These are phyloP conservation scores for Neospermospora avenae DNA, from an alignment of 2,329 filamentous ascomycete genomes.

Conservation along the genomic window DNA sequence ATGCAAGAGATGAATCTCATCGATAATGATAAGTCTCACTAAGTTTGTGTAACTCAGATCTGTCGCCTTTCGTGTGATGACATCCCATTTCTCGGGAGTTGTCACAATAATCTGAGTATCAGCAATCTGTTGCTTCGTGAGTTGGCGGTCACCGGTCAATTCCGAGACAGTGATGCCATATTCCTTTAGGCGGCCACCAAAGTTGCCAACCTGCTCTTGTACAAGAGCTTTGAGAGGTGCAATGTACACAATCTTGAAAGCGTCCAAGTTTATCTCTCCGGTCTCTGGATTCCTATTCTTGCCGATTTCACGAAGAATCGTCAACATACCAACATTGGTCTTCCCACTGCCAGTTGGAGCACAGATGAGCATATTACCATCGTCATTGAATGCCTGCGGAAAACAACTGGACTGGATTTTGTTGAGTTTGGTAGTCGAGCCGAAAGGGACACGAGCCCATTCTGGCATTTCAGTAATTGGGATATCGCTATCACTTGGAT, in stretches of 20 bases:
- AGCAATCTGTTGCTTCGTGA: conserved; percentile 97
- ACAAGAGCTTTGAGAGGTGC: conserved; percentile 93
- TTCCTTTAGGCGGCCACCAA: conserved; percentile 83
- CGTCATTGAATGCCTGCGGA: conserved; percentile 84
- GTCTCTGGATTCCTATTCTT: conserved; percentile 87
- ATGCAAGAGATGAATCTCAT: conserved; percentile 96
- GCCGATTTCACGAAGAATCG: conserved; percentile 92
- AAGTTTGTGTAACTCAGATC: conserved; percentile 96
- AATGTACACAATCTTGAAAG: conserved; percentile 98
- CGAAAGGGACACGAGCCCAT: conserved; percentile 86
- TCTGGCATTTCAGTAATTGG: conserved; percentile 86
- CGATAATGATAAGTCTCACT: conserved; percentile 93
- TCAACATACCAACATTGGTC: conserved; percentile 97
- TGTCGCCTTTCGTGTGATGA: conserved; percentile 96
- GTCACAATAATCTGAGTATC: conserved; percentile 98
- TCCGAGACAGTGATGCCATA: conserved; percentile 95
- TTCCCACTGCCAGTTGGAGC: conserved; percentile 97
- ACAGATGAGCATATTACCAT: conserved; percentile 97
- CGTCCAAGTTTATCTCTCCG: conserved; percentile 91
- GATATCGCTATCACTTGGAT: conserved; percentile 75
- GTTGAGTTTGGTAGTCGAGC: conserved; percentile 82
- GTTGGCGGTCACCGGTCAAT: conserved; percentile 92
- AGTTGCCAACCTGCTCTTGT: conserved; percentile 97
- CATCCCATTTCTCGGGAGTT: conserved; percentile 98
- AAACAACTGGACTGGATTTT: conserved; percentile 94